Base-by-base conservation (phyloP, 2,329 filamentous ascomycete genomes). In the Neophaeococcomyces aloes region DNA sequence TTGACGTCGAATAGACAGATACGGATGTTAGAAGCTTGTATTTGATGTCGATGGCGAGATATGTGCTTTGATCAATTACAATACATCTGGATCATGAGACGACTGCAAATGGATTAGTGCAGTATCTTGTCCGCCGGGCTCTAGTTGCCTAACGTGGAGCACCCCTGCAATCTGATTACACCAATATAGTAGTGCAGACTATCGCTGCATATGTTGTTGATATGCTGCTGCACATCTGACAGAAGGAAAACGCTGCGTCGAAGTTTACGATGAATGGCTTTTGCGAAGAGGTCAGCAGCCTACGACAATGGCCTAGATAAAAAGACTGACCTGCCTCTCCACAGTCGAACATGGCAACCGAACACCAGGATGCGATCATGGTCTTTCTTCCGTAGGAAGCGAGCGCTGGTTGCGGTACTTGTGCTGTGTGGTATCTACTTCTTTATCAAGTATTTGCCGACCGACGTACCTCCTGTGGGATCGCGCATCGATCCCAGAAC, bases 391-490 rank as follows among this genome's bases (percentile, higher is more conserved):
- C 62, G 65, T 15, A 59, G 59, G 41, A 74, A 72, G 57, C 74
- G 79, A 38, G 55, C 78, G 25, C 56, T 67, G 11, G 44, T 75
- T 4, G 67, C 65, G 29, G 40, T 72, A 3, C 43, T 73, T 36
- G 65, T 72, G 27, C 61, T 71, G 36, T 57, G 72, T 29, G 57
- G 72, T 21, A 47, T 86, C 17, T 82, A 81, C 58, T 63, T 84
- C 48, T 76, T 86, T 56, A 62, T 81, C 56, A 72, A 74, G 52
- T 75, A 81, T 57, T 74, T 83, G 44, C 78, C 79, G 7, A 69
- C 63, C 8, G 69, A 71, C 49, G 53, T 73, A 14, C 48, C 53
- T 17, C 60, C 64, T 30, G 57, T 56, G 4, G 48, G 47, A 10
- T 52, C 59, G 48, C 57, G 62, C 48, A 59, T 57, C 38, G 56